Base-by-base conservation (phyloP, 2,329 filamentous ascomycete genomes). In the Fusarium sp. region DNA sequence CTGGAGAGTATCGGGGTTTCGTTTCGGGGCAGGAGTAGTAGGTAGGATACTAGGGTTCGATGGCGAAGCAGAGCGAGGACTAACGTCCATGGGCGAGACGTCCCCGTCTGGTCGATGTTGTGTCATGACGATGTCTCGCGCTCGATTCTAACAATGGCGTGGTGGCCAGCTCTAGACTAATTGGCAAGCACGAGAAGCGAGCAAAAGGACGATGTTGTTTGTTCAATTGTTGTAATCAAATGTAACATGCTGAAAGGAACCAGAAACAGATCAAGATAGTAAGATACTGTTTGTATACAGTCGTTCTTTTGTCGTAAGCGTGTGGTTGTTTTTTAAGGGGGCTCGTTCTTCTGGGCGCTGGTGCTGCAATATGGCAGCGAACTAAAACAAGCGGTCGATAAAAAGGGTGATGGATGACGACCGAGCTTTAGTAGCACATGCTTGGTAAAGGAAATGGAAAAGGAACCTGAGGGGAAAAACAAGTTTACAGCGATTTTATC, bases 231-330 rank as follows among this genome's bases (percentile, higher is more conserved):
- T 39, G 45, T 41, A 53, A 47, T 44, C 64, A 56, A 50, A 33
- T 33, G 50, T 48, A 71, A 63, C 72, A 74, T 74, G 72, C 72
- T 74, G 66, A 56, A 62, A 51, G 22, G 44, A 65, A 49, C 39
- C 41, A 46, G 30, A 44, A 35, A 22, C 14, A 26, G 57, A 37
- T 53, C 46, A 47, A 52, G 40, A 30, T 48, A 51, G 52, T 52
- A 50, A 30, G 48, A 57, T 40, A 41, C 17, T 37, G 35, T 6
- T 19, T 47, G 43, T 41, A 41, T 43, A 46, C 43, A 45, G 52
- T 28, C 15, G 44, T 51, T 37, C 46, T 48, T 47, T 46, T 37
- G 52, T 58, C 26, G 40, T 46, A 57, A 46, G 43, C 58, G 50
- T 51, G 53, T 45, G 49, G 30, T 62, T 49, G 54, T 61, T 67